phyloP scores from a whole-genome alignment of 352 stramenopile genomes.

The Pythium brachiatum region DNA sequence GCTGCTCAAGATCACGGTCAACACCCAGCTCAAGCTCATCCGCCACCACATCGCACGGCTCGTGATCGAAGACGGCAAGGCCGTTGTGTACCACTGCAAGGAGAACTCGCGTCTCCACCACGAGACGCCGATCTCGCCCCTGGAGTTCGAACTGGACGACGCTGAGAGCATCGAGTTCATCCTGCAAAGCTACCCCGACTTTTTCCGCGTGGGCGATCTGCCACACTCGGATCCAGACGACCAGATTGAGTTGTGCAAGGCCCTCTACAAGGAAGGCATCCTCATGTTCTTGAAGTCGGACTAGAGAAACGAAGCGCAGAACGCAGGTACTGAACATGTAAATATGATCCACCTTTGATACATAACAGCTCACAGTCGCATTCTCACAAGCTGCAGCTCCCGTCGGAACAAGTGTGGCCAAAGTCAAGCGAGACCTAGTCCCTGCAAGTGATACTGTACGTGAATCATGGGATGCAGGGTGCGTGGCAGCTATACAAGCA shows the following conservation, averaged over 20 bases:
- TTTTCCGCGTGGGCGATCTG: constrained; percentile 74
- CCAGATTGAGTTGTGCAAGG: constrained; percentile 64
- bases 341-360: neutral
- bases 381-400: too few species aligned
- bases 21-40: constrained; percentile 73
- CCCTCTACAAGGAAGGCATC: constrained; percentile 75
- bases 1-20: constrained; percentile 77
- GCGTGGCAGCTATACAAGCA: too few species aligned
- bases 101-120: constrained; percentile 80
- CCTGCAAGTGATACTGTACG: too few species aligned
- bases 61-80: constrained; percentile 74
- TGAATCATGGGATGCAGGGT: too few species aligned
- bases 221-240: constrained; percentile 71
- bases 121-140: constrained; percentile 59
- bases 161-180: constrained; percentile 81
- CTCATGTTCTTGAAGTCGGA: constrained; percentile 64
- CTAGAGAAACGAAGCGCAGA: neutral
- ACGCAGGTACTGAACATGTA: neutral
- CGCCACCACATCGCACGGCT: constrained; percentile 66
- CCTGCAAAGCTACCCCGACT: constrained; percentile 68
- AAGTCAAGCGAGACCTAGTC: too few species aligned
- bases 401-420: too few species aligned
- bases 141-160: constrained; percentile 81
- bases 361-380: too few species aligned
- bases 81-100: constrained; percentile 75